Conservation (phyloP, 495 filamentous ascomycete species). For the Lasiosphaeria miniovina region DNA sequence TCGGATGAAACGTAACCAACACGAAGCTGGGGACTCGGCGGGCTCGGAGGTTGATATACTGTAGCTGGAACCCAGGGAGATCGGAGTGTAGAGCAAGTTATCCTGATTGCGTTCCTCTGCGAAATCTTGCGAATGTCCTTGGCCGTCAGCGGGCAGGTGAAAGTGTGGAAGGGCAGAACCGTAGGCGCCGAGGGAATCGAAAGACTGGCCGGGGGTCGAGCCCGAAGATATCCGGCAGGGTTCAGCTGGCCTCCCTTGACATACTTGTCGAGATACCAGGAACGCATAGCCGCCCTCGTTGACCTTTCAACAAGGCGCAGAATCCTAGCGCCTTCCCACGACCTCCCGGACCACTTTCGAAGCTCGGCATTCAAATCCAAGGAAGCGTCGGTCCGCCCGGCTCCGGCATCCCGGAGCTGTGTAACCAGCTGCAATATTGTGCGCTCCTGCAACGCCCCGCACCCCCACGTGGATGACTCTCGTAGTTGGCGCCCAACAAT, state of each 20-base stretch:
- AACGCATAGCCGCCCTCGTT: constrained; percentile 69
- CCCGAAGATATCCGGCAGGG: constrained; percentile 62
- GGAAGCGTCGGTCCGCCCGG: constrained; percentile 22
- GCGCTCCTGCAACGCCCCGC: constrained; percentile 61
- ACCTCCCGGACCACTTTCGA: constrained; percentile 67
- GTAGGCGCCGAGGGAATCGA: constrained; percentile 88
- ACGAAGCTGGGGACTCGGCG: constrained; percentile 77
- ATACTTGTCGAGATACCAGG: constrained; percentile 86
- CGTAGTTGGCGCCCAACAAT: constrained; percentile 88
- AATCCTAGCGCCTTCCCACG: constrained; percentile 85
- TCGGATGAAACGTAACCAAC: constrained; percentile 97
- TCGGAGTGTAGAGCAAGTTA: constrained; percentile 83
- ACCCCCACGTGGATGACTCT: constrained; percentile 87
- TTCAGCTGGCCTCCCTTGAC: constrained; percentile 56
- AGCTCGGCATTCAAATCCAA: constrained; percentile 45
- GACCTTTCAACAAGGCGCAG: constrained; percentile 85
- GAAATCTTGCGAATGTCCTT: constrained; percentile 95
- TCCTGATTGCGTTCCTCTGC: constrained; percentile 88
- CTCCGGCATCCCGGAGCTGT: constrained; percentile 41
- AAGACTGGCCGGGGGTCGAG: constrained; percentile 69
- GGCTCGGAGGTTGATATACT: constrained; percentile 79
- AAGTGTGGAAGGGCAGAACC: constrained; percentile 97
- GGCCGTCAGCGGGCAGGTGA: constrained; percentile 89
- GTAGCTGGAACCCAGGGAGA: constrained; percentile 79
- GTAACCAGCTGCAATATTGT: constrained; percentile 41